phyloP scores from a whole-genome alignment of 257 asterid genomes.

The Jacaranda mimosifolia region DNA sequence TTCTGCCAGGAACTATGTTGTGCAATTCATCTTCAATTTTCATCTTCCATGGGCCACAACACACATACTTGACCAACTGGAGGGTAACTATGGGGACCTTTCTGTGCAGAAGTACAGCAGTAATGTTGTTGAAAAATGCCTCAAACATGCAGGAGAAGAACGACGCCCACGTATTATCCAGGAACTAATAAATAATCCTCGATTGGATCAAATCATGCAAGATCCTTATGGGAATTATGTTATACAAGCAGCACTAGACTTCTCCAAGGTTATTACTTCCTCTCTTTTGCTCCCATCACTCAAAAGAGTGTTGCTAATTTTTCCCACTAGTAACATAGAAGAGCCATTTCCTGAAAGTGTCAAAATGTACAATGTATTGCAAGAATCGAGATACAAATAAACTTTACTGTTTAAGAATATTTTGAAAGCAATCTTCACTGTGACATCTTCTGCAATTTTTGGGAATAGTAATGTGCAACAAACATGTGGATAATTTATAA shows the following conservation, averaged over 20 bases:
- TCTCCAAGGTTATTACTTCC: slow-evolving; percentile 1
- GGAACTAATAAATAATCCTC: slow-evolving; percentile 10
- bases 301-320: too few species aligned
- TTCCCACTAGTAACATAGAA: too few species aligned
- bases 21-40: slow-evolving; percentile 12
- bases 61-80: background rate
- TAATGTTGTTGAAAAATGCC: slow-evolving; percentile 17
- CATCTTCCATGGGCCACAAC: slow-evolving; percentile 1
- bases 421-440: too few species aligned
- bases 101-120: slow-evolving; percentile 12
- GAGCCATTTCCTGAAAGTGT: background rate
- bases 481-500: too few species aligned
- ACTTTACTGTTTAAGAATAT: too few species aligned
- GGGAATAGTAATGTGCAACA: too few species aligned
- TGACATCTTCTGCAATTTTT: too few species aligned
- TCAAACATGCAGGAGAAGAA: slow-evolving; percentile 6
- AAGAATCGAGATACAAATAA: background rate
- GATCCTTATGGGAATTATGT: slow-evolving; percentile 8
- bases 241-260: slow-evolving; percentile 5
- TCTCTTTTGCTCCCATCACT: background rate
- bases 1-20: slow-evolving; percentile 3
- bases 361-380: background rate
- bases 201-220: slow-evolving; percentile 4
- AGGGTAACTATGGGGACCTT: slow-evolving; percentile 9
- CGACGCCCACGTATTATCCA: background rate